Evolutionary conservation across 2,329 filamentous ascomycete genomes (phyloP), one percentile per base, ranked within the genome.

Genomic region (Rhynchosporium secalis): DNA sequence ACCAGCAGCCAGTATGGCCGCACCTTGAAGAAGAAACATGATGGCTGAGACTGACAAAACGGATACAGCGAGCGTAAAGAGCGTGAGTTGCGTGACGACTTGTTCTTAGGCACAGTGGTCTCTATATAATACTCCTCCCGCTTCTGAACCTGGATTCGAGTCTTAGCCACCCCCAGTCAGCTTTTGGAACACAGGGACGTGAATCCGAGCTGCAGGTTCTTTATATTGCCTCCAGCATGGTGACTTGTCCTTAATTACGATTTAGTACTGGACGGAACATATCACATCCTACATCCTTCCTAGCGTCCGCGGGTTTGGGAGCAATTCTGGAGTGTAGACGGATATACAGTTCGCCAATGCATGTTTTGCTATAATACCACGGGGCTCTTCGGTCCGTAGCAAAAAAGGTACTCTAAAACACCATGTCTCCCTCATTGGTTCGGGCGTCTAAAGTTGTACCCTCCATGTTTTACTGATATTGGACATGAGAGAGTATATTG

Each of bases 121-220:
- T 54, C 33, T 66, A 62, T 62, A 65, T 62, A 62, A 33, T 33
- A 49, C 31, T 56, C 20, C 28, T n/a, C 40, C 41, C 36, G 36
- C 15, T 43, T 43, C 33, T 49, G 45, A 41, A 59, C 45, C 36
- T 51, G 29, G 40, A 43, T 43, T 41, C 59, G 36, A 58, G 33
- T 12, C 12, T 26, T 43, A 3, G 8, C 36, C 26, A 13, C 4
- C 51, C 13, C 26, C 40, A 36, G 9, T n/a, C 29, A 33, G 20
- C 36, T 48, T 8, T 59, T 62, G 63, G 64, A 60, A 62, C 59
- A 38, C 36, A 66, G 62, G 62, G 60, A 66, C 64, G 62, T 31
- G n/a, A 48, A 60, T 29, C 64, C 62, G 59, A 60, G 52, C 40
- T 49, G 46, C 48, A 54, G 45, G 51, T 33, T 20, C 33, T 40